Base-by-base conservation (phyloP, 208 protist genomes). In the Porcisia deanei region DNA sequence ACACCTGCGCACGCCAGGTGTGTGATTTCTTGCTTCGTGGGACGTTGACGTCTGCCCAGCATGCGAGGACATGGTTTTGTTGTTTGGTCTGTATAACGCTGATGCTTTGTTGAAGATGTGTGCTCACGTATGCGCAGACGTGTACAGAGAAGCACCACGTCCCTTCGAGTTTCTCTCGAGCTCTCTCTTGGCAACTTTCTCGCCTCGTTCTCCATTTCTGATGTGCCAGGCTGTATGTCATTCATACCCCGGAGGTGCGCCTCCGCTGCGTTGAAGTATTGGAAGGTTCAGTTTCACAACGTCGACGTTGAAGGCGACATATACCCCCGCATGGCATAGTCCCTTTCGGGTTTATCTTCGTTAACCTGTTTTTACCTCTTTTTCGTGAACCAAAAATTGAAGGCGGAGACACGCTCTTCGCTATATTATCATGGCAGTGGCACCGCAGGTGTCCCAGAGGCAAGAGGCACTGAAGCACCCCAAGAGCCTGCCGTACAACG, bases 401-500 rank as follows among this genome's bases (percentile, higher is more conserved):
- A 14, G 63, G 9, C 3, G 3, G 16, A 43, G 14, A 16, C 25
- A 9, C 25, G 47, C 4, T 53, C 1, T 37, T 53, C 0, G 12
- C 30, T 30, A 3, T 30, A 25, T 9, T 18, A 41, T 41, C 25
- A 71, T 71, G 47, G 10, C 14, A 5, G 22, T 57, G 12, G 22
- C 25, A 25, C 66, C 66, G 34, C 66, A 57, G 18, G 43, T 57
- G 22, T 39, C 66, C 10, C 43, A 59, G 68, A 34, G 68, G 37
- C 53, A 58, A 20, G 45, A 60, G 1, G 16, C 68, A 20, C 16
- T 59, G 52, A 61, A 8, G 37, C 52, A 72, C 7, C 68, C 59
- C 18, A 53, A 45, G 53, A 22, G 34, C 16, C 7, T 72, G 10
- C 68, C 68, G 4, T 39, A 39, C 91, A 41, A 91, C 98, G 89